These are phyloP conservation scores for Cladosporium phlei DNA, from an alignment of 2,329 filamentous ascomycete species.

Conservation along the genomic window DNA sequence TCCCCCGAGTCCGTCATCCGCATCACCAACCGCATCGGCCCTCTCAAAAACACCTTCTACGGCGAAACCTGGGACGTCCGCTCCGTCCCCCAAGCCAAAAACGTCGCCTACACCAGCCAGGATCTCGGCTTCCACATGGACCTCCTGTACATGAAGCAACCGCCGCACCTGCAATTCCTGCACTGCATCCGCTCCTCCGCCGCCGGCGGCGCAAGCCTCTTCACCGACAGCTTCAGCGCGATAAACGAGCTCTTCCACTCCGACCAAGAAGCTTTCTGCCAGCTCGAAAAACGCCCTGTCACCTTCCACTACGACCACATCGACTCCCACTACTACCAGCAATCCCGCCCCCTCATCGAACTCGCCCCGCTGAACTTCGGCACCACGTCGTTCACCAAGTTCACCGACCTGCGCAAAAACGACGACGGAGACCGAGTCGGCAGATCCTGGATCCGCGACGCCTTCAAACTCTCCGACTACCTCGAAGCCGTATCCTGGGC, in stretches of 20 bases:
- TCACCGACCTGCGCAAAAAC: neutral
- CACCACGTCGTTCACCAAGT: neutral
- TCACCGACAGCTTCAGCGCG: slow-evolving; percentile 69
- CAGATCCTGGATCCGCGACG: neutral
- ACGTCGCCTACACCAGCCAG: slow-evolving; percentile 80
- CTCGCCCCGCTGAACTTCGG: slow-evolving; percentile 5
- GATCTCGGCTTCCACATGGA: slow-evolving; percentile 90
- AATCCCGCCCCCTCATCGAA: slow-evolving; percentile 25
- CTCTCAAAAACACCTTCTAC: slow-evolving; percentile 82
- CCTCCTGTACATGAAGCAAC: slow-evolving; percentile 75
- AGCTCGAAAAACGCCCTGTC: slow-evolving; percentile 13
- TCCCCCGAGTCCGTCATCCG: slow-evolving; percentile 49
- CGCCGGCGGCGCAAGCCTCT: slow-evolving; percentile 77
- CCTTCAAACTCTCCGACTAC: slow-evolving; percentile 18
- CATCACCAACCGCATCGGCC: slow-evolving; percentile 69
- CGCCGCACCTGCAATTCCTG: slow-evolving; percentile 78
- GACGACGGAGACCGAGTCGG: neutral
- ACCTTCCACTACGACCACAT: slow-evolving; percentile 46
- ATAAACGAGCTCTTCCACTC: slow-evolving; percentile 35
- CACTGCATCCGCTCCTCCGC: slow-evolving; percentile 82
- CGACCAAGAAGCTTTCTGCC: slow-evolving; percentile 18
- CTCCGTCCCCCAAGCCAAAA: slow-evolving; percentile 76
- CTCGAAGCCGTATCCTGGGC: slow-evolving; percentile 33
- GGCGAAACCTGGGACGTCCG: slow-evolving; percentile 86
- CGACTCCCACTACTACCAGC: slow-evolving; percentile 45